phyloP scores from a whole-genome alignment of 2,329 filamentous ascomycete genomes.

The Epichloe amarillans region DNA sequence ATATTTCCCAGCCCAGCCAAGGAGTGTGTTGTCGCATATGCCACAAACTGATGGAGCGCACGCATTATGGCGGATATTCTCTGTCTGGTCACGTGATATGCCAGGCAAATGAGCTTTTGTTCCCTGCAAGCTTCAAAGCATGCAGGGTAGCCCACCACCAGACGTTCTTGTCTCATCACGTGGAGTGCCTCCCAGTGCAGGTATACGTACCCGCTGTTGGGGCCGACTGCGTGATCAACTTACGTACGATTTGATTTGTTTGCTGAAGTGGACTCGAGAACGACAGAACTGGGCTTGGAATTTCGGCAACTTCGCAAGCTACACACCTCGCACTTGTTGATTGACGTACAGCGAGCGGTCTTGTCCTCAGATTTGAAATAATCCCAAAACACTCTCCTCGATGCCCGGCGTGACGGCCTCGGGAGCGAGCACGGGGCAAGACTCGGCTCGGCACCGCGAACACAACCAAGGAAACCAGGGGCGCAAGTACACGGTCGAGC shows the following conservation, averaged over 20 bases:
- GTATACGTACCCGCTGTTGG: neutral
- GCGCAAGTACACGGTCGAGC: constrained; percentile 72
- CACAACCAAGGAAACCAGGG: constrained; percentile 67
- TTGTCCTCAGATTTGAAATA: neutral
- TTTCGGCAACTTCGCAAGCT: too few species aligned
- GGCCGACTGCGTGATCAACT: neutral
- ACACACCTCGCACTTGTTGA: too few species aligned
- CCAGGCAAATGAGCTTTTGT: too few species aligned
- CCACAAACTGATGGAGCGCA: too few species aligned
- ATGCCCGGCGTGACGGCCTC: constrained; percentile 38
- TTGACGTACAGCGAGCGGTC: neutral
- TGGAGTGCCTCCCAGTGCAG: neutral
- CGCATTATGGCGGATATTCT: neutral
- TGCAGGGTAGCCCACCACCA: neutral
- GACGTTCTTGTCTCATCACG: neutral
- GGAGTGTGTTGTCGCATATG: too few species aligned
- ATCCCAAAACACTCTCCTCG: constrained; percentile 3
- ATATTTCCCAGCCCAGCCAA: neutral
- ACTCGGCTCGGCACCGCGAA: constrained; percentile 37
- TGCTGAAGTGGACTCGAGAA: neutral
- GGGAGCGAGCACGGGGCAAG: constrained; percentile 35
- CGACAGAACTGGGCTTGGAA: too few species aligned
- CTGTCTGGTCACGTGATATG: neutral
- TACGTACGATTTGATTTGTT: neutral
- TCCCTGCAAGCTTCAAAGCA: too few species aligned